phyloP scores from a whole-genome alignment of 78 protist species.

The Tieghemostelium lacteum region DNA sequence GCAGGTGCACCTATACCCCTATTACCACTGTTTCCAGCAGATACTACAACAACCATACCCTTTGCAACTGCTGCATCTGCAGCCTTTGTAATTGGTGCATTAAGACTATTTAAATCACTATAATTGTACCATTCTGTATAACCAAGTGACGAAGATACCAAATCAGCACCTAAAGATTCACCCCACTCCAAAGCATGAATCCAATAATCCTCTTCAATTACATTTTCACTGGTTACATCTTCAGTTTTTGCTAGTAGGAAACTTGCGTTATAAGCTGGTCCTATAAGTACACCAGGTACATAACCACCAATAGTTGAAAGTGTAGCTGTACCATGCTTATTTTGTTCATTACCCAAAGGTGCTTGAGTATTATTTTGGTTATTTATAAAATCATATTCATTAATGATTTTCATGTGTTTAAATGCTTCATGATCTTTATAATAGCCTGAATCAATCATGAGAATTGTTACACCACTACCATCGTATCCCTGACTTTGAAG shows the following conservation, averaged over 20 bases:
- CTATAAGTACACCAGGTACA: conserved; percentile 56
- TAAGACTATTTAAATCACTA: conserved; percentile 16
- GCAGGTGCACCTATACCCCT: conserved; percentile 77
- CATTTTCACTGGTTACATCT: conserved; percentile 1
- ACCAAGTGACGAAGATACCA: conserved; percentile 45
- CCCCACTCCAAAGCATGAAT: conserved; percentile 75
- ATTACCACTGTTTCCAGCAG: conserved; percentile 63
- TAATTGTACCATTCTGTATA: conserved; percentile 76
- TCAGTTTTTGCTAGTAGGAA: conserved; percentile 72
- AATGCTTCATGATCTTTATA: conserved; percentile 51
- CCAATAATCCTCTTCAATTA: conserved; percentile 71
- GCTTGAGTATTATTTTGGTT: conserved; percentile 21
- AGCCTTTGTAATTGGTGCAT: conserved; percentile 25
- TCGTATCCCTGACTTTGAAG: conserved; percentile 20
- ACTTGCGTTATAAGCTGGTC: conserved; percentile 67
- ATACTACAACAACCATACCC: conserved; percentile 70
- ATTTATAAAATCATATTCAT: conserved; percentile 52
- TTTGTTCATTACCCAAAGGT: conserved; percentile 39
- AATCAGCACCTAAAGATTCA: conserved; percentile 54
- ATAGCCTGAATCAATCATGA: conserved; percentile 79
- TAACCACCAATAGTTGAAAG: conserved; percentile 59
- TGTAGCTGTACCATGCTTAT: conserved; percentile 77
- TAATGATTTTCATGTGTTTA: conserved; percentile 19
- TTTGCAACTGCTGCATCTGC: conserved; percentile 52
- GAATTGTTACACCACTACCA: conserved; percentile 49